A percentile compares a stretch with the other conserved stretches of the same genome.
Conservation (phyloP, 2,329 filamentous ascomycete genomes). For the Epicoccum nigrum region DNA sequence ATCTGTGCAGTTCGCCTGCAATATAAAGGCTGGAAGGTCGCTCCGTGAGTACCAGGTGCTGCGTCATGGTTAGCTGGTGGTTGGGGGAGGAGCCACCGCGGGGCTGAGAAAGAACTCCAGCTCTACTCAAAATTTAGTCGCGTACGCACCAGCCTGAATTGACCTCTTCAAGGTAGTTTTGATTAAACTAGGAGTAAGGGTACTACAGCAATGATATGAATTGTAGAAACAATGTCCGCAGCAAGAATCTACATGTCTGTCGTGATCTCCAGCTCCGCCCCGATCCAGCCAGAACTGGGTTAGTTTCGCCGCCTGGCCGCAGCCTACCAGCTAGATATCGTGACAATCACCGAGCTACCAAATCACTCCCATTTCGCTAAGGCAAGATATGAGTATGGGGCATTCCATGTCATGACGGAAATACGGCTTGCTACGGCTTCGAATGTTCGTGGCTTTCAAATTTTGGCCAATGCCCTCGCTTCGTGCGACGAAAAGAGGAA, state of each 20-base stretch:
- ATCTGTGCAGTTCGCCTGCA: constrained; percentile 18
- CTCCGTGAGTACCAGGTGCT: constrained; percentile 1
- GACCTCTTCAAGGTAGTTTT: neutral
- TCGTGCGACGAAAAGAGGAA: constrained; percentile 19
- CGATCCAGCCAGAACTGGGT: constrained; percentile 7
- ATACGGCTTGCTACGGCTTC: constrained; percentile 40
- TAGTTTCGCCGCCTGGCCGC: constrained; percentile 9
- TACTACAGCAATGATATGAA: too few relatives aligned
- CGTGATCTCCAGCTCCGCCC: constrained; percentile 15
- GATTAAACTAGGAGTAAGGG: neutral
- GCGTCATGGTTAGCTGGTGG: constrained; percentile 18
- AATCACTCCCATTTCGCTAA: constrained; percentile 2
- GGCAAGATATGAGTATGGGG: constrained; percentile 18
- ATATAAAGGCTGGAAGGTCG: neutral
- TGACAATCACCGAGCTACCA: constrained; percentile 4
- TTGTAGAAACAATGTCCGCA: neutral
- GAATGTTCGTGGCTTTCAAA: constrained; percentile 40
- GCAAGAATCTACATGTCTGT: neutral
- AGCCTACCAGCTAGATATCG: constrained; percentile 2
- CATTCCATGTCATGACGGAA: constrained; percentile 20
- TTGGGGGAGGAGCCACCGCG: constrained; percentile 10
- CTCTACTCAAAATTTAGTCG: constrained; percentile 1
- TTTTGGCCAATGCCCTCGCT: constrained; percentile 27
- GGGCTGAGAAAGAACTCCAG: constrained; percentile 9
- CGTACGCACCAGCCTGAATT: constrained; percentile 9